A percentile compares a stretch with the other conserved stretches of the same genome.
Evolutionary conservation across 257 asterid species (phyloP).

Genomic region (Parsonsia alboflavescens): DNA sequence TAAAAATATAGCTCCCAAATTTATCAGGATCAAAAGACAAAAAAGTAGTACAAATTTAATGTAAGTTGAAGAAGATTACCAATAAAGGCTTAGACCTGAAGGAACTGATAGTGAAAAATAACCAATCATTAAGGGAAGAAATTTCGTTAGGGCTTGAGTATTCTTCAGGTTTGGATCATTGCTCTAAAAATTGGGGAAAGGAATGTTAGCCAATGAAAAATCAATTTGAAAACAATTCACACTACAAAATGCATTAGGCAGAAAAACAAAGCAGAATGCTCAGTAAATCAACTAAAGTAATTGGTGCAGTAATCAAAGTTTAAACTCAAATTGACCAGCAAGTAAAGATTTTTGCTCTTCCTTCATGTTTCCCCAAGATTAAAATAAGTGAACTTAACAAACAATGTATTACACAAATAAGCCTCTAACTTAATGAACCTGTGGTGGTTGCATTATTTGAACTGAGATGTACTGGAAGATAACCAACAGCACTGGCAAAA

Average conservation of each 20-base stretch:
- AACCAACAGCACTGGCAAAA: constrained; percentile 76
- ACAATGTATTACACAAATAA: constrained; percentile 5
- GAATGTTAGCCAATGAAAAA: constrained; percentile 5
- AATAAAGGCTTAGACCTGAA: constrained; percentile 93
- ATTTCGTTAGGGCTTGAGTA: constrained; percentile 79
- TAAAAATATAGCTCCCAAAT: not conserved
- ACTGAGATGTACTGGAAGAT: constrained; percentile 72
- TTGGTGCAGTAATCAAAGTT: not conserved
- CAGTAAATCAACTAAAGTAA: too few species aligned
- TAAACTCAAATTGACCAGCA: not conserved
- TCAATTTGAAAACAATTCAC: not conserved
- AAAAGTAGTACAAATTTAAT: not conserved
- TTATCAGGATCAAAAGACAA: constrained; percentile 6
- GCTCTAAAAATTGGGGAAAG: constrained; percentile 47
- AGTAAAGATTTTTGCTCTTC: not conserved
- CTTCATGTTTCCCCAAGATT: not conserved
- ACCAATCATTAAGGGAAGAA: constrained; percentile 91
- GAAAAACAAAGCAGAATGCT: too few species aligned
- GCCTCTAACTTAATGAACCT: constrained; percentile 47
- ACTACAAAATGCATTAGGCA: not conserved
- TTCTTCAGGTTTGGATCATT: constrained; percentile 83
- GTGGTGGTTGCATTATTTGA: constrained; percentile 89
- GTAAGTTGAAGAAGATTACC: constrained; percentile 40
- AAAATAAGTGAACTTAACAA: not conserved
- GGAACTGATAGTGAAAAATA: constrained; percentile 94